Percentiles rank a stretch among this genome's conserved stretches.
phyloP scores from a whole-genome alignment of 371 early-diverging fungal genomes.

The Batrachochytrium dendrobatidis region DNA sequence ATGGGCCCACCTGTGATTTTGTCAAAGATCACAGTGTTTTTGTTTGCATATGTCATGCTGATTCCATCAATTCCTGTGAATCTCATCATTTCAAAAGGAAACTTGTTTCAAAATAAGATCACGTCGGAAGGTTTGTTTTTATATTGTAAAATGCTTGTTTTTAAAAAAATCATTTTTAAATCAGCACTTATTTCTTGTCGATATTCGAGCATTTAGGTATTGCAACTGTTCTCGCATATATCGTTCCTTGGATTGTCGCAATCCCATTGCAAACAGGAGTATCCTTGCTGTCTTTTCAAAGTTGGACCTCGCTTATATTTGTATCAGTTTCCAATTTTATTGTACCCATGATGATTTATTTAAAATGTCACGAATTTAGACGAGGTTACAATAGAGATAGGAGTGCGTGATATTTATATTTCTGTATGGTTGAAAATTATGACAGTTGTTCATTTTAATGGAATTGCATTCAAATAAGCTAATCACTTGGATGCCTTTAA shows the following conservation, averaged over 20 bases:
- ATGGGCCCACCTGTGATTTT: conserved; percentile 13
- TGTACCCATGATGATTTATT: conserved; percentile 64
- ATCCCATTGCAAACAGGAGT: conserved; percentile 45
- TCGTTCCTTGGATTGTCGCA: conserved; percentile 62
- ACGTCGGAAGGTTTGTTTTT: conserved; percentile 11
- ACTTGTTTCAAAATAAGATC: conserved; percentile 51
- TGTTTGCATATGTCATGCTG: conserved; percentile 64
- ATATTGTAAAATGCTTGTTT: neutral
- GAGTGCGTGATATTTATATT: conserved; percentile 7
- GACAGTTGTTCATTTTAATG: no score
- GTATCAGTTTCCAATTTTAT: conserved; percentile 68
- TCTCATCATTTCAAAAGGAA: conserved; percentile 62
- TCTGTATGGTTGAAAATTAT: no score
- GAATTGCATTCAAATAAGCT: neutral
- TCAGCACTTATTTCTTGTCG: neutral
- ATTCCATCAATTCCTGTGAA: conserved; percentile 70
- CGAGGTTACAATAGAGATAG: conserved; percentile 30
- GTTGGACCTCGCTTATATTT: conserved; percentile 49
- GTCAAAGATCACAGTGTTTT: conserved; percentile 54
- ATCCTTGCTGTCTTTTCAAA: conserved; percentile 35
- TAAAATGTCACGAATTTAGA: conserved; percentile 38
- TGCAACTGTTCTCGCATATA: conserved; percentile 50
- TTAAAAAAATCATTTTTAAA: neutral
- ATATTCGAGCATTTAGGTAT: conserved; percentile 13
- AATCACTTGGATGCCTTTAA: neutral